phyloP scores from a whole-genome alignment of 306 rosid genomes.

The Acmispon strigosus region DNA sequence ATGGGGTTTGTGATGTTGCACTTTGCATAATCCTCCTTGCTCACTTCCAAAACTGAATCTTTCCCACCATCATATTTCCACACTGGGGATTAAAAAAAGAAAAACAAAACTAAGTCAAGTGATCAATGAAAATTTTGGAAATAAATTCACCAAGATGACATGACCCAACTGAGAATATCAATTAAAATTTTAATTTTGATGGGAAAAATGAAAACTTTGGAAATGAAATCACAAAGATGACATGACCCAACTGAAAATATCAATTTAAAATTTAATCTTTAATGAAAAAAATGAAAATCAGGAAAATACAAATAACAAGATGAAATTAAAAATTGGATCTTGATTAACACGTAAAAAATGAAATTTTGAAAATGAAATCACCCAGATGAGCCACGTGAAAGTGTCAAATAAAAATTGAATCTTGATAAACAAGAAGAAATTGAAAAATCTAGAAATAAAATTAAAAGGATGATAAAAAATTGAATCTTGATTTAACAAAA shows the following conservation, averaged over 20 bases:
- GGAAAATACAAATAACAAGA: not conserved
- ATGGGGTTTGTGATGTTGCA: conserved; percentile 52
- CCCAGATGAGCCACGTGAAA: too few relatives aligned
- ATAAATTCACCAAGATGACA: too few relatives aligned
- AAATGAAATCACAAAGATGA: not conserved
- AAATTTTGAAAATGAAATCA: not conserved
- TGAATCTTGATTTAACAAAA: not conserved
- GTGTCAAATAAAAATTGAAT: not conserved
- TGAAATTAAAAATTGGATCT: not conserved
- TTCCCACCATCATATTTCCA: conserved; percentile 61
- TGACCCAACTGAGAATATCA: too few relatives aligned
- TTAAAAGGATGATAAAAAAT: not conserved
- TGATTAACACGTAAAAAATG: not conserved
- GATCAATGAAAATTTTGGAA: too few relatives aligned
- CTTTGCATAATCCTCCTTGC: conserved; percentile 34
- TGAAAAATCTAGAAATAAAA: too few relatives aligned
- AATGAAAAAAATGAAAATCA: not conserved
- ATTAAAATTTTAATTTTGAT: too few relatives aligned
- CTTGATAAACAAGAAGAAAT: not conserved
- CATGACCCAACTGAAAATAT: not conserved
- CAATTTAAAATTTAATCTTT: not conserved
- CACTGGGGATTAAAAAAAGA: conserved; percentile 18
- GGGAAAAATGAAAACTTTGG: not conserved
- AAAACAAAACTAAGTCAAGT: not conserved
- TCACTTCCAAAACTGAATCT: conserved; percentile 74